phyloP scores from a whole-genome alignment of 352 stramenopile genomes.

The Pythium oligandrum region DNA sequence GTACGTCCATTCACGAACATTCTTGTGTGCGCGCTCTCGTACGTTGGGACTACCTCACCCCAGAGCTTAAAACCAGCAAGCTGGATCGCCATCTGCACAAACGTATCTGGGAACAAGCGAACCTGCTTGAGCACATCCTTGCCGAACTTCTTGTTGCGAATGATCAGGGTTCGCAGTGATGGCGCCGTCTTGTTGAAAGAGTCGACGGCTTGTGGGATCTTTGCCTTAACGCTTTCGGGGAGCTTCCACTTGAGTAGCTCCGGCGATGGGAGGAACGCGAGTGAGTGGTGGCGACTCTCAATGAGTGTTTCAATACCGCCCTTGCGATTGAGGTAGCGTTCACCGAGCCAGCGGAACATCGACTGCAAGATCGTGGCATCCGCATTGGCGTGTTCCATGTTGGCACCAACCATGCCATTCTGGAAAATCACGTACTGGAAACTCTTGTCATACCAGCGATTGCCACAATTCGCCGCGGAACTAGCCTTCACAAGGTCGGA shows the following conservation, averaged over 20 bases:
- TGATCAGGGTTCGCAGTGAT: conserved; percentile 75
- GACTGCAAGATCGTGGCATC: conserved; percentile 87
- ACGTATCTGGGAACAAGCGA: conserved; percentile 89
- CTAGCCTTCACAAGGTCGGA: conserved; percentile 53
- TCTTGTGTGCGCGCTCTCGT: conserved; percentile 93
- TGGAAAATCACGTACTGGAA: conserved; percentile 92
- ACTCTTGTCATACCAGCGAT: conserved; percentile 96
- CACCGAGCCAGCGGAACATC: conserved; percentile 57
- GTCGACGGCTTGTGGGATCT: conserved; percentile 47
- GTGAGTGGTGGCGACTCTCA: conserved; percentile 45
- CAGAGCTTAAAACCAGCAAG: conserved; percentile 88
- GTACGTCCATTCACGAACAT: conserved; percentile 93
- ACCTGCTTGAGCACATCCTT: conserved; percentile 73
- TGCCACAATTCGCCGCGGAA: conserved; percentile 51
- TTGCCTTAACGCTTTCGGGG: conserved; percentile 20
- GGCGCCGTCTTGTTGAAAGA: conserved; percentile 67
- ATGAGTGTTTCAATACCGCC: conserved; percentile 64
- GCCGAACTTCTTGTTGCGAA: conserved; percentile 80
- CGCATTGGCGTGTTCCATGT: conserved; percentile 94
- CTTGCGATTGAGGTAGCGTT: conserved; percentile 58
- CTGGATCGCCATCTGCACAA: conserved; percentile 93
- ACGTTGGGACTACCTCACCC: conserved; percentile 86
- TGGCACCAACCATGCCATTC: conserved; percentile 90
- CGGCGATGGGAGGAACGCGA: conserved; percentile 50
- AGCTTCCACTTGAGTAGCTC: conserved; percentile 56